phyloP scores from a whole-genome alignment of 1,284 basidiomycete species.

The Fistulinella staudtii region DNA sequence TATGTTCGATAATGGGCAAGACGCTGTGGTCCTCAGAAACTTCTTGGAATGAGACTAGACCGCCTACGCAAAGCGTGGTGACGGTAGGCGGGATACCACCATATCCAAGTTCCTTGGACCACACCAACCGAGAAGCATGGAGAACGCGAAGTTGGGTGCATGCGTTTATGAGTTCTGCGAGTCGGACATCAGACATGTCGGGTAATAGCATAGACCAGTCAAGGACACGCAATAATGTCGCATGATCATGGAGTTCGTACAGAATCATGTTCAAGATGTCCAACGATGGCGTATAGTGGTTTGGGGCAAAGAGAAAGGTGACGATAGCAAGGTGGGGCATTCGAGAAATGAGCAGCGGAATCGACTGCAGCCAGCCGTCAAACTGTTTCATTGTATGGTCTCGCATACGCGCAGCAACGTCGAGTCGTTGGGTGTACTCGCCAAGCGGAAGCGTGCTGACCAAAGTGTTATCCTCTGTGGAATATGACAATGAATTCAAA shows the following conservation, averaged over 20 bases:
- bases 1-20: no score
- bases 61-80: no score
- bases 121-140: no score
- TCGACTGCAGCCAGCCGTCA: constrained; percentile 11
- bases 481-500: constrained; percentile 17
- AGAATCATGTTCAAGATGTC: constrained; percentile 10
- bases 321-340: constrained; percentile 31
- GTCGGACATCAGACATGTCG: not conserved
- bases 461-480: constrained; percentile 8
- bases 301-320: constrained; percentile 15
- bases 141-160: constrained; percentile 17
- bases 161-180: constrained; percentile 9
- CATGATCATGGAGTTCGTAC: constrained; percentile 12
- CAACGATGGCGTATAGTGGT: not conserved
- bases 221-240: constrained; percentile 19
- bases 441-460: constrained; percentile 20
- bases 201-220: constrained; percentile 13
- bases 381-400: constrained; percentile 16
- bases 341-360: constrained; percentile 22
- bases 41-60: no score
- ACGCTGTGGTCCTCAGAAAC: no score
- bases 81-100: constrained; percentile 17
- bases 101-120: no score
- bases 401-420: constrained; percentile 27
- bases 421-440: constrained; percentile 32